phyloP scores from a whole-genome alignment of 805 yeast species.

The Wickerhamomyces queroliae region DNA sequence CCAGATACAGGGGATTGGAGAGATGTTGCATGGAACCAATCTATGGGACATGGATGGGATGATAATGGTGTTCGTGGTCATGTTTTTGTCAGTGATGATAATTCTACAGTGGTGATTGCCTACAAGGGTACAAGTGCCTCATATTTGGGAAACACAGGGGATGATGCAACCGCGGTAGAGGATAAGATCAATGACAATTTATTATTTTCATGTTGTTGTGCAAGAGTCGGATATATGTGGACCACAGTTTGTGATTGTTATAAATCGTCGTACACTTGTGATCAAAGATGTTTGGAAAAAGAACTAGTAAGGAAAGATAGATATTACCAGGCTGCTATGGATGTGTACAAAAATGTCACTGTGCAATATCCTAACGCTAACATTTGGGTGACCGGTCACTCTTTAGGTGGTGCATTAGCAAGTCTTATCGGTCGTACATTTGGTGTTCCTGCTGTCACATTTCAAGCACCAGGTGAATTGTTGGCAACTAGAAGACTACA shows the following conservation, averaged over 20 bases:
- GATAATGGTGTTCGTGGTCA: constrained; percentile 86
- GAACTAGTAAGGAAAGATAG: constrained; percentile 71
- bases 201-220: constrained; percentile 93
- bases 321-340: constrained; percentile 75
- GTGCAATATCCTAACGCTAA: constrained; percentile 59
- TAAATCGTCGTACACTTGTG: constrained; percentile 76
- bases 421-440: constrained; percentile 79
- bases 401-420: constrained; percentile 86
- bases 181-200: constrained; percentile 87
- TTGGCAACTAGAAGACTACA: constrained; percentile 81
- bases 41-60: constrained; percentile 80
- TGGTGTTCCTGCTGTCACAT: constrained; percentile 86
- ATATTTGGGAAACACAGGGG: constrained; percentile 67
- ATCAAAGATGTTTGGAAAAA: constrained; percentile 77
- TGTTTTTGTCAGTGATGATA: constrained; percentile 62
- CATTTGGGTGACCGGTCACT: constrained; percentile 93
- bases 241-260: constrained; percentile 94
- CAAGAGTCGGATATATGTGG: constrained; percentile 88
- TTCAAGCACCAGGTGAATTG: constrained; percentile 90
- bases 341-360: constrained; percentile 70
- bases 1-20: constrained; percentile 86
- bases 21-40: constrained; percentile 60
- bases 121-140: constrained; percentile 92
- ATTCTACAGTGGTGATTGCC: constrained; percentile 63
- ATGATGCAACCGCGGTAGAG: constrained; percentile 74